Percentiles rank a stretch among this genome's conserved stretches.
Evolutionary conservation across 192 early-diverging fungal species (phyloP).

Genomic region (Spizellomyces sp.): DNA sequence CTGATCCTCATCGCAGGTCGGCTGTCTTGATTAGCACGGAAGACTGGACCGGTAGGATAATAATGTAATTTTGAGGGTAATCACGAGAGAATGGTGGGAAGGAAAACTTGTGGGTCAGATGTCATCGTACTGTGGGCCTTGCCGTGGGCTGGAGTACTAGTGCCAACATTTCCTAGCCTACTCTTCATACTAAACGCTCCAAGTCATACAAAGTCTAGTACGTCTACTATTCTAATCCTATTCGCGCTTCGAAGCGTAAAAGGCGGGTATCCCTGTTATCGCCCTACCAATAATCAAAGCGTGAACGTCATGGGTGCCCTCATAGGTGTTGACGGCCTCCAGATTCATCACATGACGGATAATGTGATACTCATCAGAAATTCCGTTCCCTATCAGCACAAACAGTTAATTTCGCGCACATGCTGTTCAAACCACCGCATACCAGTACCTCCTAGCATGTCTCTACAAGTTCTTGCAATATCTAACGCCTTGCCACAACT

Average conservation of each 20-base stretch:
- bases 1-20: too few relatives aligned
- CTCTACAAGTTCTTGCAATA: conserved; percentile 87
- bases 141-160: too few relatives aligned
- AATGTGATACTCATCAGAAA: conserved; percentile 74
- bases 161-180: too few relatives aligned
- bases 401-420: neutral
- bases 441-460: conserved; percentile 85
- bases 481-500: conserved; percentile 91
- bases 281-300: conserved; percentile 90
- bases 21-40: too few relatives aligned
- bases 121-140: too few relatives aligned
- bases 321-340: conserved; percentile 93
- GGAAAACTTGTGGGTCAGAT: too few relatives aligned
- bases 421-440: neutral
- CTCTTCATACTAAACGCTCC: too few relatives aligned
- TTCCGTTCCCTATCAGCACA: conserved; percentile 21
- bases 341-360: conserved; percentile 93
- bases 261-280: conserved; percentile 83
- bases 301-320: conserved; percentile 96
- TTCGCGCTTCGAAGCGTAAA: conserved; percentile 17
- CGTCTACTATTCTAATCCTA: too few relatives aligned
- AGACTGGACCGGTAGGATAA: too few relatives aligned
- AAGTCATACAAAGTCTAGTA: too few relatives aligned
- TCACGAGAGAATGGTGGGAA: too few relatives aligned
- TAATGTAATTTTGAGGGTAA: too few relatives aligned